Base-by-base conservation (phyloP, 768 basidiomycete genomes). In the Suillus fuscotomentosus region DNA sequence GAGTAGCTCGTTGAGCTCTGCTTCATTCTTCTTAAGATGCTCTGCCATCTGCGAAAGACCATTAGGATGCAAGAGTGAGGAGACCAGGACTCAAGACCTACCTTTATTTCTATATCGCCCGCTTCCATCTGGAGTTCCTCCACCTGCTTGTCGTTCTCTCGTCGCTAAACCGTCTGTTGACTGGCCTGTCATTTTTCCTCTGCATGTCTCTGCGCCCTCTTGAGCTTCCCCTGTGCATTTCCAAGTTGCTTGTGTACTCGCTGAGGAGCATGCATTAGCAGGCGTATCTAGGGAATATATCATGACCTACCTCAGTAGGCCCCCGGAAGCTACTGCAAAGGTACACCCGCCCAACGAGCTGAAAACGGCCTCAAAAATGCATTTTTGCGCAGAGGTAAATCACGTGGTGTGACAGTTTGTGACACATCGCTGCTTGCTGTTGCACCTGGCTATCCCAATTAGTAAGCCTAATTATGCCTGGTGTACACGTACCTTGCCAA, bases 141-240 rank as follows among this genome's bases (percentile, higher is more conserved):
- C 2, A 91, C 84, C 61, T 91, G 86, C 64, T 87, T 86, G 68
- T 92, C 92, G 63, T 92, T 92, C 62, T 92, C 90, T 54, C 88
- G 79, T 56, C 94, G 81, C 71, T 92, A 63, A 95, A 88, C 9
- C n/a, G 87, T 89, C 65, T 85, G 82, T 66, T 89, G 88, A 69
- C 86, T 89, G 20, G 88, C 83, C 14, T 81, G 70, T 62, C 89
- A 87, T 73, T 91, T 91, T 63, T 95, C 94, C n/a, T 73, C 90
- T 7, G 89, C 88, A 66, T 91, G 89, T 65, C 84, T 83, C 71
- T 92, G 88, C 0, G 91, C 89, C 34, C 92, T 86, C 63, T 90
- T 86, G 9, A 95, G 83, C 75, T 94, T 95, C 68, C 93, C 90
- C 54, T 86, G 83, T 5, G 95, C 94, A 73, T 95, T 94, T 9